A percentile compares a stretch with the other conserved stretches of the same genome.
Conservation (phyloP, 192 early-diverging fungal genomes). For the Podila verticillata region DNA sequence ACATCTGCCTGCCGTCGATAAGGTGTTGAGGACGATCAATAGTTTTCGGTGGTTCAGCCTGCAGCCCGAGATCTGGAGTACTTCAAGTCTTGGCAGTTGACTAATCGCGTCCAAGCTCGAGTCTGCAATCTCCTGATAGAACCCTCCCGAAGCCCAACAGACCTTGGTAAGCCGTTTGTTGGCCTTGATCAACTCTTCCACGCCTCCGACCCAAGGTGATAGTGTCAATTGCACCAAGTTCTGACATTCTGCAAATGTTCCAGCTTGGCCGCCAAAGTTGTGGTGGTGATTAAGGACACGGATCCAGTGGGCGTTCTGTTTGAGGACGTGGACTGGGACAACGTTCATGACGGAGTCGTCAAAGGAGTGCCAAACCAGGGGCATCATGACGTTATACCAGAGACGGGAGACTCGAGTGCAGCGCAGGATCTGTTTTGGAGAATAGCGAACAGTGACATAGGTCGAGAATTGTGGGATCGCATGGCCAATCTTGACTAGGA, state of each 20-base stretch:
- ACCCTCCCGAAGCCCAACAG: not conserved
- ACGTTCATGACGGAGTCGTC: not conserved
- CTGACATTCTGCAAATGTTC: not conserved
- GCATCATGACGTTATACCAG: conserved; percentile 7
- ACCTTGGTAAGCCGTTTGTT: not conserved
- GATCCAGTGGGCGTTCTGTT: conserved; percentile 3
- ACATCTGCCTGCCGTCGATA: not conserved
- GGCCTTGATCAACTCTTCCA: not conserved
- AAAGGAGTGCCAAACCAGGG: not conserved
- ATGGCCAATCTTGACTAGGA: not conserved
- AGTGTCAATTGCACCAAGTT: not conserved
- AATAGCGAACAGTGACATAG: not conserved
- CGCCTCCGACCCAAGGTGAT: not conserved
- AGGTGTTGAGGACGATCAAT: not conserved
- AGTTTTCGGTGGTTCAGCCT: not conserved
- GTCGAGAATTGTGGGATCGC: not conserved
- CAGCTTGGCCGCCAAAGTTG: not conserved
- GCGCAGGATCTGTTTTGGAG: conserved; percentile 4
- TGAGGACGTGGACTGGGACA: not conserved
- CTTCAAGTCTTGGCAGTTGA: not conserved
- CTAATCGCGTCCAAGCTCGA: not conserved
- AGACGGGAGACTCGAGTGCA: not conserved
- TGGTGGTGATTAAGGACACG: not conserved
- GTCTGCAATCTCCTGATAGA: not conserved
- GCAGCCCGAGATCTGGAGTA: not conserved